Evolutionary conservation across 2,329 filamentous ascomycete species (phyloP), one percentile per base, ranked within the genome.

Genomic region (Fusarium illudens): DNA sequence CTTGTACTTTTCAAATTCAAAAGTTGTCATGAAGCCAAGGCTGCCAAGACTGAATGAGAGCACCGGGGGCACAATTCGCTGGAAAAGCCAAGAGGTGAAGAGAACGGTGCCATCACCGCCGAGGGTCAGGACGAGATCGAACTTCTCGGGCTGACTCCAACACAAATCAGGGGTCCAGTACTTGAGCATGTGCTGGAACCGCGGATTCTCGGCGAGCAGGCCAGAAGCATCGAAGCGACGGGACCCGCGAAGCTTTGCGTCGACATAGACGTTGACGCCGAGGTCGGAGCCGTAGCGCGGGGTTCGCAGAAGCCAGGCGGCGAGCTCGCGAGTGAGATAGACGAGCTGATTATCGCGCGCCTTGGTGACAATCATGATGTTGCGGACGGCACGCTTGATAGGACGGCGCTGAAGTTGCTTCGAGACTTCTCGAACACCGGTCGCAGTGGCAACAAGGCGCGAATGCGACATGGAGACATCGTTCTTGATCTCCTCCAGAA

Each of bases 311-410:
- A 99, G 85, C 93, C 95, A 99, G 71, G 90, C 88, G 11, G 95
- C 85, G 62, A 99, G 83, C 77, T 99, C 94, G 62, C 92, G 88
- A 2, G 96, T 99, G 71, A 97, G 84, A 71, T 92, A 88, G 32
- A 99, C 95, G 15, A 99, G 86, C 71, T 93, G 89, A 76, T 99
- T 98, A 81, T 99, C 96, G 67, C 96, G 89, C 20, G 96, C 96
- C 81, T 98, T 99, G 65, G 96, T 99, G 68, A 99, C 93, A 75
- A 99, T 97, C 96, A 99, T 98, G 75, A 99, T 88, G 77, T 93
- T 97, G 75, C 89, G 89, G 48, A 99, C 94, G 11, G 94, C 94
- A 70, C 94, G 90, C 80, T 92, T 96, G 79, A 98, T 93, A 20
- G 96, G 95, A 37, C 93, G 89, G 58, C 95, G 89, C 81, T 97